Evolutionary conservation across 768 basidiomycete genomes (phyloP).

Genomic region (Chalciporus piperatus): DNA sequence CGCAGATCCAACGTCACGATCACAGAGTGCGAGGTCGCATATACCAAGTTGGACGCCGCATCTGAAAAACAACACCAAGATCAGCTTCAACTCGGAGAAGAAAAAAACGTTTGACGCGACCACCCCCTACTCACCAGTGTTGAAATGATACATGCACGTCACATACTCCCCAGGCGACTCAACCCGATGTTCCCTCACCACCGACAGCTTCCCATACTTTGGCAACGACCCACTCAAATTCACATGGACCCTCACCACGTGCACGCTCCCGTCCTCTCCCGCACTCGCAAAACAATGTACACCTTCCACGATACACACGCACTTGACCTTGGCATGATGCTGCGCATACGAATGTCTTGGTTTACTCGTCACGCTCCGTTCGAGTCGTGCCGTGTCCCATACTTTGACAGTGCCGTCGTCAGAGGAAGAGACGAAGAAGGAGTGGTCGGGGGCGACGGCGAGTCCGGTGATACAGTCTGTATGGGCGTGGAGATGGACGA

Average conservation of each 20-base stretch:
- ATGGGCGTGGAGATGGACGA: conserved; percentile 84
- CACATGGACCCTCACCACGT: conserved; percentile 80
- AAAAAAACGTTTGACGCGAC: background rate
- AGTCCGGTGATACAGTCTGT: conserved; percentile 75
- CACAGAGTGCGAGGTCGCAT: conserved; percentile 77
- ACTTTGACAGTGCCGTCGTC: conserved; percentile 92
- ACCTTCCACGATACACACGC: conserved; percentile 79
- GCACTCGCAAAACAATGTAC: conserved; percentile 88
- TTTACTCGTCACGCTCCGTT: conserved; percentile 90
- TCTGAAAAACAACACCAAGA: conserved; percentile 44
- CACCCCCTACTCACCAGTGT: conserved; percentile 51
- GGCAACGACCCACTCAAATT: conserved; percentile 66
- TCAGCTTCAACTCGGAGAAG: background rate
- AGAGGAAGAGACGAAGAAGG: conserved; percentile 92
- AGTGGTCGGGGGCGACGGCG: conserved; percentile 88
- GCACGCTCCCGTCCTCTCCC: conserved; percentile 79
- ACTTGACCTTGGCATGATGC: conserved; percentile 65
- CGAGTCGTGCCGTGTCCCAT: conserved; percentile 91
- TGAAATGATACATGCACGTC: conserved; percentile 79
- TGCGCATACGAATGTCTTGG: conserved; percentile 68
- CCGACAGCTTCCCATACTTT: conserved; percentile 78
- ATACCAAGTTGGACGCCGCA: conserved; percentile 75
- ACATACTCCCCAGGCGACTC: conserved; percentile 76
- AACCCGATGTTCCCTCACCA: conserved; percentile 77
- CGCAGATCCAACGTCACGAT: conserved; percentile 81